Evolutionary conservation across 371 early-diverging fungal genomes (phyloP), one percentile per base, ranked within the genome.

Genomic region (Zancudomyces culisetae): DNA sequence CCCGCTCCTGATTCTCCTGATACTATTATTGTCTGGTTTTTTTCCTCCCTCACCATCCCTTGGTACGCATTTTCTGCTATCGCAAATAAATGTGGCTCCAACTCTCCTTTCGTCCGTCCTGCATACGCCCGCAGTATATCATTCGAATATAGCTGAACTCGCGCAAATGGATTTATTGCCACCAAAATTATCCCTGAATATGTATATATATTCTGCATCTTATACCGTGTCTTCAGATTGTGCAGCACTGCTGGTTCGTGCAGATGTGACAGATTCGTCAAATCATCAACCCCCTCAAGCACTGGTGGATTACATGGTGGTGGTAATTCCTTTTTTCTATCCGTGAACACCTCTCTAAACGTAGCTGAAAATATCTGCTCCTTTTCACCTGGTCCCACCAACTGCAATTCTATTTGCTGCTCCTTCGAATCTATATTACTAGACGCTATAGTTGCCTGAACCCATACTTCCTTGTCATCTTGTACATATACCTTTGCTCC

Each of bases 111-210:
- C 56, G 81, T 77, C 63, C 86, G 87, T 19, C 92, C 93, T 1
- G 88, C 83, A 62, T 98, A 94, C 53, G 89, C 86, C 57, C 84
- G 76, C 63, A 94, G 82, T 46, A 88, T 76, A 49, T 94, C 89
- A 8, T 28, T 13, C 26, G 81, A 78, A 66, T 98, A 94, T 27
- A 95, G 68, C 20, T 79, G 70, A 41, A 98, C 77, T 26, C 83
- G 72, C 40, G 79, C 81, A 68, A 96, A 99, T 2, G 99, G 99
- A 69, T 99, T 99, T 59, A 90, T 79, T 30, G 98, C 95, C 49
- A 98, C 88, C 59, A 99, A 71, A 46, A 99, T 96, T 52, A 96
- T 89, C 46, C 99, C 99, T 23, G 97, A 95, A 62, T 94, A 97
- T n/a, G 98, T 98, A 67, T 99, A 99, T 55, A 95, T 92, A 66